Evolutionary conservation across 495 filamentous ascomycete species (phyloP).

Genomic region (Pyrenula massariospora): DNA sequence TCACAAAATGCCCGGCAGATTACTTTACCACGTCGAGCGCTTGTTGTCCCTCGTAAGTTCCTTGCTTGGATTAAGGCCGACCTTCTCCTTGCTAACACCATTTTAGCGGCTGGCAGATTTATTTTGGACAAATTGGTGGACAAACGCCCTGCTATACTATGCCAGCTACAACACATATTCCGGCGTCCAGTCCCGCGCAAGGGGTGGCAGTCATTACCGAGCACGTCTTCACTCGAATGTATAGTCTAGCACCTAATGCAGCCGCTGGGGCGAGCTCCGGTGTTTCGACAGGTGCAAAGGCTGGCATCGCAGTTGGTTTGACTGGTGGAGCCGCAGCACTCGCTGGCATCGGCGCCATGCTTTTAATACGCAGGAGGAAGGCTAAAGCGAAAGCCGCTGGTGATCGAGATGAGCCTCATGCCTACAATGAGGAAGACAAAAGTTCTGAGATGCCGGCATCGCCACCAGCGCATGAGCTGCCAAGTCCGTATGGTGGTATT

Average conservation of each 20-base stretch:
- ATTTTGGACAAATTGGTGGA: constrained; percentile 9
- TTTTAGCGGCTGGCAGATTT: constrained; percentile 13
- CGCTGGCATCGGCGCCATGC: constrained; percentile 1
- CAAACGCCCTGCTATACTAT: constrained; percentile 13
- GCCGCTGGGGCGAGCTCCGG: background rate
- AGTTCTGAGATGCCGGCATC: constrained; percentile 1
- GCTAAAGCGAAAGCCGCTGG: constrained; percentile 1
- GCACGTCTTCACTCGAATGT: constrained; percentile 13
- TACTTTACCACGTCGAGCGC: constrained; percentile 11
- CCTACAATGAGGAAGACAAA: constrained; percentile 1
- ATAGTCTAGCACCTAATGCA: constrained; percentile 5
- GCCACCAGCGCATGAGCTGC: constrained; percentile 4
- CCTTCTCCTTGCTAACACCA: background rate
- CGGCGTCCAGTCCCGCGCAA: constrained; percentile 3
- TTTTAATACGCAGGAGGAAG: constrained; percentile 4
- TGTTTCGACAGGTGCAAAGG: constrained; percentile 8
- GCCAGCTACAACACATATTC: constrained; percentile 2
- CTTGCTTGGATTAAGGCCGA: background rate
- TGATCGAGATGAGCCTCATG: background rate
- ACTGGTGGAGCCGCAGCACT: background rate
- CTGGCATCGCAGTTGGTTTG: constrained; percentile 10
- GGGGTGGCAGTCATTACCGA: constrained; percentile 7
- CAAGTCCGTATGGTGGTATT: background rate
- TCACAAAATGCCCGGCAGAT: constrained; percentile 13
- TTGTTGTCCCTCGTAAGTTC: constrained; percentile 17